A percentile compares a stretch with the other conserved stretches of the same genome.
Evolutionary conservation across 148 eudicot genomes (phyloP).

Genomic region (Chenopodium album): DNA sequence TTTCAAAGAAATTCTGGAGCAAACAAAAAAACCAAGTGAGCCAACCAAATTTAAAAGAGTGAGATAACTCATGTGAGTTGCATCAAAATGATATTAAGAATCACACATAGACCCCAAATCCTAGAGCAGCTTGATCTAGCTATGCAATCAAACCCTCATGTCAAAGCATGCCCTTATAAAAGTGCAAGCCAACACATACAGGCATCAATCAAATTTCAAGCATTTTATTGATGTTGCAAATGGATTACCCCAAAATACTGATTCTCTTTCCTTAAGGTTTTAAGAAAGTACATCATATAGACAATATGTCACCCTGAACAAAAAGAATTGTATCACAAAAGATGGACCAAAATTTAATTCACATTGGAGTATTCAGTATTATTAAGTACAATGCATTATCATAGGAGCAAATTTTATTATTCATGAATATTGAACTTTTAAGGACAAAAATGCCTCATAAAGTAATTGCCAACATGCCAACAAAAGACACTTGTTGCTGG

Average conservation of each 20-base stretch:
- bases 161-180: not conserved
- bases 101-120: not conserved
- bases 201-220: not conserved
- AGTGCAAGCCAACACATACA: not conserved
- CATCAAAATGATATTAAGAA: not conserved
- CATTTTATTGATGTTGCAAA: not conserved
- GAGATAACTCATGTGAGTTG: not conserved
- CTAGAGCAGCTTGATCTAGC: not conserved
- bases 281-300: not conserved
- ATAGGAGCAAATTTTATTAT: not conserved
- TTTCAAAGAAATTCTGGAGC: slow-evolving; percentile 70
- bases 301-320: not conserved
- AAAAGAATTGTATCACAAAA: not conserved
- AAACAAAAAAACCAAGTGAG: slow-evolving; percentile 26
- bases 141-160: not conserved
- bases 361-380: not conserved
- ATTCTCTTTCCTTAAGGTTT: not conserved
- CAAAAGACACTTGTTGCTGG: not conserved
- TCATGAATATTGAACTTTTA: not conserved
- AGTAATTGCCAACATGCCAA: too few relatives aligned
- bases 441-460: not conserved
- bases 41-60: slow-evolving; percentile 7
- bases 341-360: not conserved
- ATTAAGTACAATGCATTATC: not conserved
- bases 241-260: not conserved